A percentile compares a stretch with the other conserved stretches of the same genome.
Evolutionary conservation across 2,329 filamentous ascomycete species (phyloP).

Genomic region (Epichloe hybrida): DNA sequence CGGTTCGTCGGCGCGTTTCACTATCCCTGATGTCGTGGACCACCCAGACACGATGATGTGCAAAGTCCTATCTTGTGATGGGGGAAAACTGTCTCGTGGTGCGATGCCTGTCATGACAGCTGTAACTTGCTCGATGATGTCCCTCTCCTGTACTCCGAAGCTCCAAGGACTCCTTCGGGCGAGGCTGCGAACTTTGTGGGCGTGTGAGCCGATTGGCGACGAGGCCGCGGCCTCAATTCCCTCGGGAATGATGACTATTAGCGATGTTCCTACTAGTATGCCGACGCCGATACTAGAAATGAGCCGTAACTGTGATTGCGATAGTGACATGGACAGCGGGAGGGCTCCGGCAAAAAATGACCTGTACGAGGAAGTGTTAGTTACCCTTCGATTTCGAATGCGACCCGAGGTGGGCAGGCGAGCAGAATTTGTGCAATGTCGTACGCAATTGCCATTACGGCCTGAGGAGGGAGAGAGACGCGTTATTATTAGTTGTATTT

Average conservation of each 20-base stretch:
- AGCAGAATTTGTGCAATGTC: neutral
- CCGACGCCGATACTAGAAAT: constrained; percentile 90
- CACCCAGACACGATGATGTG: neutral
- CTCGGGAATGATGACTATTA: constrained; percentile 96
- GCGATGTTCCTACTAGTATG: constrained; percentile 82
- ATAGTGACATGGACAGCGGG: constrained; percentile 77
- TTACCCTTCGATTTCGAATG: neutral
- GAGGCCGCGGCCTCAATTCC: constrained; percentile 82
- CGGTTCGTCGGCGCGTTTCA: neutral
- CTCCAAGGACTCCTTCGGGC: constrained; percentile 20
- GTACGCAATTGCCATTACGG: constrained; percentile 47
- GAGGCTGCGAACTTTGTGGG: constrained; percentile 22
- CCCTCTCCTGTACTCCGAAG: constrained; percentile 13
- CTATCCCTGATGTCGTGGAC: neutral
- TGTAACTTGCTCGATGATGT: constrained; percentile 12
- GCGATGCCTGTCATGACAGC: constrained; percentile 7
- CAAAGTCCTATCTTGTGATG: neutral
- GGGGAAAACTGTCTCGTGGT: neutral
- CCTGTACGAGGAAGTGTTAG: constrained; percentile 31
- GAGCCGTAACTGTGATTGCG: constrained; percentile 72
- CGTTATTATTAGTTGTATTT: neutral
- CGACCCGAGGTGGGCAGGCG: neutral
- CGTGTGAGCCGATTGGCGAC: constrained; percentile 26
- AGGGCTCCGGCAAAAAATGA: constrained; percentile 89
- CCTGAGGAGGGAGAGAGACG: constrained; percentile 16